Conservation (phyloP, 2,329 filamentous ascomycete genomes). For the Sphaerulina vaccinii region DNA sequence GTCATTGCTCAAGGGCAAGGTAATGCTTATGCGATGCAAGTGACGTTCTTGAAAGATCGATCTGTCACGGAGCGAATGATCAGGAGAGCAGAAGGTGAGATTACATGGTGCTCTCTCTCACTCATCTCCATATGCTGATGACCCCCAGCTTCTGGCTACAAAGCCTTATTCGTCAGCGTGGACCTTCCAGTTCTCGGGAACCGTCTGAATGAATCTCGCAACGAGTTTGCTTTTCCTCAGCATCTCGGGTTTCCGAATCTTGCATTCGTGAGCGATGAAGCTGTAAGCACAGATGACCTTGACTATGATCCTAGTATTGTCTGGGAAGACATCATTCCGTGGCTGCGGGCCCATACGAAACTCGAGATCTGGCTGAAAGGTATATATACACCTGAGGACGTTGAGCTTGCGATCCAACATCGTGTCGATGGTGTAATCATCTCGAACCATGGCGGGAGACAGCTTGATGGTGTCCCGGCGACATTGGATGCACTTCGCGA, state of each 20-base stretch:
- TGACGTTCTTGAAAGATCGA: constrained; percentile 54
- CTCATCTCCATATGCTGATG: no score
- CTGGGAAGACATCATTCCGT: constrained; percentile 52
- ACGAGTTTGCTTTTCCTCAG: constrained; percentile 46
- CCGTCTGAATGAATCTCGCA: constrained; percentile 55
- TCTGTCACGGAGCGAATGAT: constrained; percentile 46
- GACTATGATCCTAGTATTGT: constrained; percentile 38
- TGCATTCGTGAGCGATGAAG: constrained; percentile 29
- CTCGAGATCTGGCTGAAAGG: constrained; percentile 51
- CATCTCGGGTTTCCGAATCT: constrained; percentile 18
- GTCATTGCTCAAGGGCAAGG: constrained; percentile 44
- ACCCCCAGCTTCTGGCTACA: no score
- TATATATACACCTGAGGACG: constrained; percentile 42
- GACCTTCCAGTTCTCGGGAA: constrained; percentile 56
- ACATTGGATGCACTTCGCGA: constrained; percentile 88
- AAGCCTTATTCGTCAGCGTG: constrained; percentile 56
- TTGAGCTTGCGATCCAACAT: constrained; percentile 44
- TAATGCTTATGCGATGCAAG: constrained; percentile 53
- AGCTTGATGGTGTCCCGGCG: constrained; percentile 86
- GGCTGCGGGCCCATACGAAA: constrained; percentile 48
- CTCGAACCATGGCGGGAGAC: constrained; percentile 91
- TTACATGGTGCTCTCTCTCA: no score
- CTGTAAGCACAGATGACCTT: constrained; percentile 26
- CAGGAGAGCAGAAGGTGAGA: constrained; percentile 32
- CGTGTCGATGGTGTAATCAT: constrained; percentile 75